Evolutionary conservation across 106 monocot species (phyloP).

Genomic region (Dendrobium chrysotoxum): DNA sequence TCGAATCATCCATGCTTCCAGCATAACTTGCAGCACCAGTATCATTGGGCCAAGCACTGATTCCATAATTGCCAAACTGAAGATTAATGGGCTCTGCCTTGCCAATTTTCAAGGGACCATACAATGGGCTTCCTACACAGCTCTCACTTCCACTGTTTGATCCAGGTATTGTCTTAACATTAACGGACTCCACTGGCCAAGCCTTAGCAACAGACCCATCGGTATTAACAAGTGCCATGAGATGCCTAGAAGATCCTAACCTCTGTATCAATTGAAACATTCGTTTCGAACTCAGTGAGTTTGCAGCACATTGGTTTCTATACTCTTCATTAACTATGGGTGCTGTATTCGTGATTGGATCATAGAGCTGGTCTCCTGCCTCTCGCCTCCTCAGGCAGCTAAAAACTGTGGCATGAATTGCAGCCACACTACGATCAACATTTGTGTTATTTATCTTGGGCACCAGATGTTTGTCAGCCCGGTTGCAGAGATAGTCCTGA

Average conservation of each 20-base stretch:
- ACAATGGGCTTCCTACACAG: conserved; percentile 20
- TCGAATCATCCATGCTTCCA: conserved; percentile 38
- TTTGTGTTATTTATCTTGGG: conserved; percentile 47
- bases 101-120: conserved; percentile 19
- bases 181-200: conserved; percentile 19
- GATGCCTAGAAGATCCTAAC: conserved; percentile 33
- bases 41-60: conserved; percentile 50
- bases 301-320: conserved; percentile 42
- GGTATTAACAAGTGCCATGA: conserved; percentile 40
- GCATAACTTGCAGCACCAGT: conserved; percentile 34
- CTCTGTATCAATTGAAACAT: conserved; percentile 55
- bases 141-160: conserved; percentile 14
- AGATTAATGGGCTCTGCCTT: conserved; percentile 20
- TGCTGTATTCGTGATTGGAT: conserved; percentile 37
- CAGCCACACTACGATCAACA: conserved; percentile 26
- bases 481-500: conserved; percentile 61
- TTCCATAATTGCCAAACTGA: conserved; percentile 43
- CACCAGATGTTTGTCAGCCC: conserved; percentile 47
- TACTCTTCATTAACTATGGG: conserved; percentile 41
- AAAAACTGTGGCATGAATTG: conserved; percentile 47
- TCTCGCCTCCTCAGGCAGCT: conserved; percentile 43
- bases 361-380: conserved; percentile 34
- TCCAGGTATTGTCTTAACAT: conserved; percentile 7
- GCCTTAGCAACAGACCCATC: conserved; percentile 45
- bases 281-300: conserved; percentile 36